phyloP scores from a whole-genome alignment of 352 stramenopile species.

The Globisporangium middletonii region DNA sequence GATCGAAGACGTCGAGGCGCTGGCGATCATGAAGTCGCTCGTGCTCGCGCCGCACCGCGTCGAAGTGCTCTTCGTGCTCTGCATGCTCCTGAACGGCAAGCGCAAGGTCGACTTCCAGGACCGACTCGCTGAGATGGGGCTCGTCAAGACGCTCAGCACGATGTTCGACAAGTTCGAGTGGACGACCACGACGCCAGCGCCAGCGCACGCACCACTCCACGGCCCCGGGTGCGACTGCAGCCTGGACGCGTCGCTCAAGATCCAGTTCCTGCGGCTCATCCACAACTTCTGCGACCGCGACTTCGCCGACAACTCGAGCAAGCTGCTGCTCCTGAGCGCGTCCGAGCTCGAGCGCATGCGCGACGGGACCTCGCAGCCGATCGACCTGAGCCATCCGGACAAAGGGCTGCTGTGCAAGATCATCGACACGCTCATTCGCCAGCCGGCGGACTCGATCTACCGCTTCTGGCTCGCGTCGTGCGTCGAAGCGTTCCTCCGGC shows the following conservation, averaged over 20 bases:
- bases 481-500: conserved; percentile 93
- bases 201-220: conserved; percentile 54
- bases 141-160: conserved; percentile 87
- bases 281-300: conserved; percentile 97
- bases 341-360: conserved; percentile 54
- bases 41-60: conserved; percentile 91
- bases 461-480: conserved; percentile 96
- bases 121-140: conserved; percentile 76
- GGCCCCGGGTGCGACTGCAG: conserved; percentile 92
- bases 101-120: conserved; percentile 92
- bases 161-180: conserved; percentile 96
- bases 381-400: conserved; percentile 57
- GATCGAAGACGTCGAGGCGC: conserved; percentile 60
- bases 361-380: conserved; percentile 31
- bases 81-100: conserved; percentile 92
- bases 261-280: conserved; percentile 94
- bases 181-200: conserved; percentile 38
- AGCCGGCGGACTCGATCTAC: conserved; percentile 92
- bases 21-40: conserved; percentile 91
- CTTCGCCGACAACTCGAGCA: conserved; percentile 79
- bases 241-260: conserved; percentile 91
- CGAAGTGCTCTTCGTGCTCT: conserved; percentile 96
- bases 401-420: conserved; percentile 90
- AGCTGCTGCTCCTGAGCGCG: conserved; percentile 73
- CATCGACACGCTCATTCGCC: conserved; percentile 83